A percentile compares a stretch with the other conserved stretches of the same genome.
These are phyloP conservation scores for Blakeslea trispora DNA, from an alignment of 371 early-diverging fungal genomes.

Conservation along the genomic window DNA sequence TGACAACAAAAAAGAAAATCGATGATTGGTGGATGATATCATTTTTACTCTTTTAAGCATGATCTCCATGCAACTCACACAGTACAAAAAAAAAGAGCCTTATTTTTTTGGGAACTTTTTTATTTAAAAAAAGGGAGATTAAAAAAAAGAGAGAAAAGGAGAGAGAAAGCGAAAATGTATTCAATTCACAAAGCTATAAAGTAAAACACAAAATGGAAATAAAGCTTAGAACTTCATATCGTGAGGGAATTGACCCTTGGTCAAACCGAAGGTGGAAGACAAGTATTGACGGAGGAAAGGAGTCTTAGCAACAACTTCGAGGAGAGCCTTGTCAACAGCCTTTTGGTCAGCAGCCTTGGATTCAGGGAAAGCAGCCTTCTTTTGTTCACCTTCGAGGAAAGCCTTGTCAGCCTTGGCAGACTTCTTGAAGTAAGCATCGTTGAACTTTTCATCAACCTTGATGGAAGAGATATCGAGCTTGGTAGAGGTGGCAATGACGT, in stretches of 20 bases:
- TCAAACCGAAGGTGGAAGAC: conserved; percentile 80
- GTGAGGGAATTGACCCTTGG: conserved; percentile 96
- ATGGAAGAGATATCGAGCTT: conserved; percentile 84
- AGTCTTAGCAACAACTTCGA: conserved; percentile 79
- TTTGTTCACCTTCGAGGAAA: conserved; percentile 79
- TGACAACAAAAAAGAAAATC: background rate
- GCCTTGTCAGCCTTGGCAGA: conserved; percentile 77
- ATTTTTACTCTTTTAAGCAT: conserved; percentile 1
- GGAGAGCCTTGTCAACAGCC: conserved; percentile 78
- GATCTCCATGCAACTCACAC: background rate
- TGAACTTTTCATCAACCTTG: conserved; percentile 76
- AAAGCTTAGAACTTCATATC: conserved; percentile 82
- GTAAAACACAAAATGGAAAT: conserved; percentile 4
- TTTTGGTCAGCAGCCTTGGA: conserved; percentile 82
- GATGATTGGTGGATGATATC: conserved; percentile 2
- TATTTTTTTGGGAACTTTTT: background rate
- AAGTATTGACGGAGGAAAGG: conserved; percentile 88
- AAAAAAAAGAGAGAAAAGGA: background rate
- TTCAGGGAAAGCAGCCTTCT: conserved; percentile 68
- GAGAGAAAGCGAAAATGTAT: background rate
- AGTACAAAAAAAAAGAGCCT: background rate
- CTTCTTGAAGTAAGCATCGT: conserved; percentile 90
- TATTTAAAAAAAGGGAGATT: conserved; percentile 1
- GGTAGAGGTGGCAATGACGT: conserved; percentile 97
- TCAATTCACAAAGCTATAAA: conserved; percentile 9